Percentiles rank a stretch among this genome's conserved stretches.
Evolutionary conservation across 441 rosid species (phyloP).

Genomic region (Theobroma grandiflorum): DNA sequence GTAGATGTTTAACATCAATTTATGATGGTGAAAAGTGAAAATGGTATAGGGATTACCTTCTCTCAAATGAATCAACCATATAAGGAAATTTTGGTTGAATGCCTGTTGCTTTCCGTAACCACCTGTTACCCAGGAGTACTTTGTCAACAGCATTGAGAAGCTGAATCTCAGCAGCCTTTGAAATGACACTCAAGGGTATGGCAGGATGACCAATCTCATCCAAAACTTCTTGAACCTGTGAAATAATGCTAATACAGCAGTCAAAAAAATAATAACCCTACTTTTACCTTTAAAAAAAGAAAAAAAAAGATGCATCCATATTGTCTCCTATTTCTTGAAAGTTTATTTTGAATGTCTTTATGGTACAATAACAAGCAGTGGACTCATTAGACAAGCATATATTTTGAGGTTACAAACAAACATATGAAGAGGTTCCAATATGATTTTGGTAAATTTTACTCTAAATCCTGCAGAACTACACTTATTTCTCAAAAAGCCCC

Average conservation of each 20-base stretch:
- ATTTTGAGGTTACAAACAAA: not conserved
- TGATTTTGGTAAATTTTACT: not conserved
- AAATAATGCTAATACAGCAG: not conserved
- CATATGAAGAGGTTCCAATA: not conserved
- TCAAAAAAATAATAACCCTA: constrained; percentile 2
- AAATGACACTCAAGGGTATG: constrained; percentile 86
- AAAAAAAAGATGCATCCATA: not conserved
- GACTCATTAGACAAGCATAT: not conserved
- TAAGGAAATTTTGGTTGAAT: constrained; percentile 96
- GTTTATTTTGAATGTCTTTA: not conserved
- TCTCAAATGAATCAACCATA: constrained; percentile 92
- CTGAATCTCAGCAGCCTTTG: constrained; percentile 96
- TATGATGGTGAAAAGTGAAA: not conserved
- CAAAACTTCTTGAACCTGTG: constrained; percentile 86
- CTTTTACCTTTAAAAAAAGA: constrained; percentile 1
- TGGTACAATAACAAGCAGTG: not conserved
- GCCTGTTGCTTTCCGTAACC: constrained; percentile 95
- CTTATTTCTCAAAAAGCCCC: not conserved
- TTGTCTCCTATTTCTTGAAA: constrained; percentile 5
- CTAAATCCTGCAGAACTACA: constrained; percentile 21
- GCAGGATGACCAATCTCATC: constrained; percentile 89
- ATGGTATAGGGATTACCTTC: constrained; percentile 57
- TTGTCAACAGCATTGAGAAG: constrained; percentile 83
- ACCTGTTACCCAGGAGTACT: constrained; percentile 84
- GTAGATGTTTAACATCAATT: not conserved